Evolutionary conservation across 495 filamentous ascomycete species (phyloP), one percentile per base, ranked within the genome.

Genomic region (Penicillium manginii): DNA sequence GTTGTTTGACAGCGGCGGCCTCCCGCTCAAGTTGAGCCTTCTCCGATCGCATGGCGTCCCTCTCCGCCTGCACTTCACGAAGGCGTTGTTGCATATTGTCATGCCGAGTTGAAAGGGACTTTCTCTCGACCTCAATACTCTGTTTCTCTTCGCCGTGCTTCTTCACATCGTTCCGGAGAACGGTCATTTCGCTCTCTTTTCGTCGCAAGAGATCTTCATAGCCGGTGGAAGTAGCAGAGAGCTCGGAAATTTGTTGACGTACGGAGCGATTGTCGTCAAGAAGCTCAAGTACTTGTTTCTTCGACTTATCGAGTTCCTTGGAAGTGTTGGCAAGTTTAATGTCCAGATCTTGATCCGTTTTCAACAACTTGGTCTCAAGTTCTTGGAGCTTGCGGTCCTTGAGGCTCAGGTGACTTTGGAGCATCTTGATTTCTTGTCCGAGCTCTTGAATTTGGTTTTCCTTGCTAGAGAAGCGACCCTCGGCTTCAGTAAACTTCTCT

Each of bases 351-450:
- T 96, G 91, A 57, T 98, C 94, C 0, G 84, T 85, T 68, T 92
- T 90, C 37, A 96, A 73, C 14, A 97, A 71, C 66, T 91, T 96
- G 37, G 81, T 80, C 68, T 98, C 93, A 11, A 97, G 77, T 53
- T 98, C 96, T 45, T 91, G 87, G 5, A 92, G 73, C 62, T 98
- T 98, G 22, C 93, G 87, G 39, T 96, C 92, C 71, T 96, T 97
- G 55, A 98, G 72, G 49, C 83, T 85, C 17, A 98, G 77, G 62
- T 97, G 93, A 55, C 94, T 98, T 60, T 93, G 87, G 19, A 98
- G 83, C 84, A 97, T 91, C 68, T 90, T 91, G 58, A 96, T 83
- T 57, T 97, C 93, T 54, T 91, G 87, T 22, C 83, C 81, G 2
- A 98, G 75, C 8, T 83, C 83, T 29, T 89, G 84, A 61, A 97